phyloP scores from a whole-genome alignment of 495 filamentous ascomycete species.

The Parmelia sp. region DNA sequence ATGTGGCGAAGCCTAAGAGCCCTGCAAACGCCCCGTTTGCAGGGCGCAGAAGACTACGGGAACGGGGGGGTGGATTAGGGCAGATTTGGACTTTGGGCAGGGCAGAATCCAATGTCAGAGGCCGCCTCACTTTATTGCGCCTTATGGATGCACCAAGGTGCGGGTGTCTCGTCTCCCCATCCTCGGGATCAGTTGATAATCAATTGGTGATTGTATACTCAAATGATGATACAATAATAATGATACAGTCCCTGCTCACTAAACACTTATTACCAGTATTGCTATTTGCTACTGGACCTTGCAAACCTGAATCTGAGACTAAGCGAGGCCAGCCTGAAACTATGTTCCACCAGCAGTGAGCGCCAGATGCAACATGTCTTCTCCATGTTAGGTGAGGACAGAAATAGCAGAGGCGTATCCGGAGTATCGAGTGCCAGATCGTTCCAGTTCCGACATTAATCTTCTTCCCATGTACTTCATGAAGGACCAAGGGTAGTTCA shows the following conservation, averaged over 20 bases:
- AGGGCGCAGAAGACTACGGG: background rate
- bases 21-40: background rate
- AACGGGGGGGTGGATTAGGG: no score
- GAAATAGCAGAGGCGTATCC: background rate
- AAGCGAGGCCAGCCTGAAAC: background rate
- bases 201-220: no score
- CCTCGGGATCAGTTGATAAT: background rate
- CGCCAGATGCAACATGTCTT: background rate
- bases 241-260: no score
- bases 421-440: background rate
- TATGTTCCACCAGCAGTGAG: background rate
- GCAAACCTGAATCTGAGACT: background rate
- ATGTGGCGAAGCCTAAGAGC: background rate
- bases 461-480: background rate
- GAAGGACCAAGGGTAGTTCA: no score
- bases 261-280: no score
- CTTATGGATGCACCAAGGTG: background rate
- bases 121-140: background rate
- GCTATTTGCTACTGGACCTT: no score
- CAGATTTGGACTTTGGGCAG: background rate
- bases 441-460: background rate
- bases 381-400: background rate
- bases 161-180: background rate
- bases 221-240: no score
- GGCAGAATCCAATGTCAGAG: background rate